Base-by-base conservation (phyloP, 495 filamentous ascomycete genomes). In the Penicillium silybi region DNA sequence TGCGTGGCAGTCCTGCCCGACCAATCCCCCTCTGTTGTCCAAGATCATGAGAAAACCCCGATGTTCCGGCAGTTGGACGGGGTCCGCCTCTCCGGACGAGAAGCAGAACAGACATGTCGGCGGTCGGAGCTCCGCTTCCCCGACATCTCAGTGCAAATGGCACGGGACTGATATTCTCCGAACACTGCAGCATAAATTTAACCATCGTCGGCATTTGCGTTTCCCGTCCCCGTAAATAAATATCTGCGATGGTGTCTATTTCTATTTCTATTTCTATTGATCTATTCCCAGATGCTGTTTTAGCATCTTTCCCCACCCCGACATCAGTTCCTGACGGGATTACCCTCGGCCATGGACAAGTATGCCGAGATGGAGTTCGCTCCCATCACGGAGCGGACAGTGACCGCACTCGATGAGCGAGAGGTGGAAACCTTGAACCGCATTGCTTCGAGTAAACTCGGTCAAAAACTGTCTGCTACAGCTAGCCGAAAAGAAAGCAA, bases 391-490 rank as follows among this genome's bases (percentile, higher is more conserved):
- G 42, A 43, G 8, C 50, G 53, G 13, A 42, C 32, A 6, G 26
- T 25, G 10, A 63, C 60, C 10, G 44, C 29, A 2, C 26, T 57
- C 6, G 60, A 63, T n/a, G 57, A 64, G 35, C 50, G 48, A 20
- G 64, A 65, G 44, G 32, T 53, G 25, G 48, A 58, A 27, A 42
- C 62, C 11, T 13, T 68, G 13, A 53, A 41, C n/a, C 50, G 58
- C 2, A 69, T 69, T 44, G 66, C 66, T 8, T 66, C 66, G 3
- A 65, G 61, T 37, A 61, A 50, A 26, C 41, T 61, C 6, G 66
- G 66, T 20, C 61, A 56, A 26, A 48, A 48, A 27, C 32, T 65
- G 13, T 69, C 66, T 1, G 46, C 44, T 13, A 38, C 54, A 11
- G 43, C 53, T 7, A 63, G 50, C 16, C 45, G 46, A 13, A 54